Percentiles rank a stretch among this genome's conserved stretches.
Conservation (phyloP, 2,329 filamentous ascomycete genomes). For the Septoria linicola region DNA sequence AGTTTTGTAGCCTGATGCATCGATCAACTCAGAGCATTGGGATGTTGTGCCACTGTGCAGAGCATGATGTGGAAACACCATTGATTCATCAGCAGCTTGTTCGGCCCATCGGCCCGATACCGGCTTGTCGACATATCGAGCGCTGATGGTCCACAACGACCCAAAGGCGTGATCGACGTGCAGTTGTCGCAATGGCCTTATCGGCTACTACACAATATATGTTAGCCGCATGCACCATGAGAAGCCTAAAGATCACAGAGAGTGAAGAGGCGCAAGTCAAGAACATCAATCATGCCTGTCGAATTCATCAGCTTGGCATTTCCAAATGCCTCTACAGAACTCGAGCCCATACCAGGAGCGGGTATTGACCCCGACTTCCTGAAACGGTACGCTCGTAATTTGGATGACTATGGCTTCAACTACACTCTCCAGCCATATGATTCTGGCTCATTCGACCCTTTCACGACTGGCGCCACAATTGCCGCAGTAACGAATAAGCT, state of each 20-base stretch:
- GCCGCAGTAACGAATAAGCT: constrained; percentile 58
- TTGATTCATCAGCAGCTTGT: not conserved
- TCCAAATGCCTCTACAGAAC: constrained; percentile 57
- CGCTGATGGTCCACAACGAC: constrained; percentile 10
- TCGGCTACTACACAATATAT: constrained; percentile 11
- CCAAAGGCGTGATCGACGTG: constrained; percentile 22
- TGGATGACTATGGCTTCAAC: constrained; percentile 62
- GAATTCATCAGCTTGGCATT: constrained; percentile 62
- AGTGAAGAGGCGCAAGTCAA: not conserved
- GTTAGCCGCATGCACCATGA: constrained; percentile 2
- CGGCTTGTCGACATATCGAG: constrained; percentile 15
- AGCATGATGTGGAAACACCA: not conserved
- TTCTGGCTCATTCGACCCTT: constrained; percentile 57
- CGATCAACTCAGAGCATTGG: no score
- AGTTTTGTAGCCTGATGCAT: no score
- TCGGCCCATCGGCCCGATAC: constrained; percentile 15
- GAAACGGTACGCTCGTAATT: constrained; percentile 55
- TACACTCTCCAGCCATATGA: constrained; percentile 62
- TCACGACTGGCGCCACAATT: constrained; percentile 60
- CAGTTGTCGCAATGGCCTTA: constrained; percentile 19
- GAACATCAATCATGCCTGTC: constrained; percentile 25
- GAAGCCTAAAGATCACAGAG: not conserved
- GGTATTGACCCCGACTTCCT: constrained; percentile 57
- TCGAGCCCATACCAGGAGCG: constrained; percentile 54
- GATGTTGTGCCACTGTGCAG: not conserved